Percentiles rank a stretch among this genome's conserved stretches.
Conservation (phyloP, 495 filamentous ascomycete species). For the Paragyromitra xinjiangensis region DNA sequence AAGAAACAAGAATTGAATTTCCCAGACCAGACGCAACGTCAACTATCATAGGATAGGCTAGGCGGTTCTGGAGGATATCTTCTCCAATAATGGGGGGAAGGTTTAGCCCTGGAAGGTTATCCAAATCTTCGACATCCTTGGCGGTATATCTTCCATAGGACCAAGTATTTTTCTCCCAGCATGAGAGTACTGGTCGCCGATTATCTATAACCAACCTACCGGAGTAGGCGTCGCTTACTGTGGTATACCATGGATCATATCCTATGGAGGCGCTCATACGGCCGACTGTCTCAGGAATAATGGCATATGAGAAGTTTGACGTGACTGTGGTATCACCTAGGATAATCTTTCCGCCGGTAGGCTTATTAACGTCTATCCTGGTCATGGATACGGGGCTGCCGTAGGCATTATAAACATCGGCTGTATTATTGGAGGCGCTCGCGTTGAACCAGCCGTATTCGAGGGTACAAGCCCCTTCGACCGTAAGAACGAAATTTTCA, state of each 20-base stretch:
- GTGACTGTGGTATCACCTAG: accelerated
- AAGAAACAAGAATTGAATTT: constrained; percentile 16
- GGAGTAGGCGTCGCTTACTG: background rate
- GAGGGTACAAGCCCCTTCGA: constrained; percentile 13
- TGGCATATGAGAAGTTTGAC: background rate
- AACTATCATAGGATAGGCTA: constrained; percentile 19
- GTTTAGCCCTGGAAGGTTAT: constrained; percentile 6
- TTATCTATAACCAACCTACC: background rate
- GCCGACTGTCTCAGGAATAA: constrained; percentile 25
- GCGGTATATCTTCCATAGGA: constrained; percentile 23
- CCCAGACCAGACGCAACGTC: constrained; percentile 19
- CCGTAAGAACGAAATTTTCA: background rate
- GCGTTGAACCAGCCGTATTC: constrained; percentile 3
- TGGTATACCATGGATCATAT: constrained; percentile 25
- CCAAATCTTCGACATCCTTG: background rate
- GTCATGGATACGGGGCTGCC: too few relatives aligned
- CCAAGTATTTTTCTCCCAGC: constrained; percentile 32
- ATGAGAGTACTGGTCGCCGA: constrained; percentile 11
- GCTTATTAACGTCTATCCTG: too few relatives aligned
- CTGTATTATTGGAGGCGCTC: too few relatives aligned
- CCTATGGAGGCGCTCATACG: constrained; percentile 10
- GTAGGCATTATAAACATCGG: too few relatives aligned
- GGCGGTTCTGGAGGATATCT: background rate
- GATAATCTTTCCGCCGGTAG: too few relatives aligned
- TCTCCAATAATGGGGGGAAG: background rate